Base-by-base conservation (phyloP, 1,284 basidiomycete species). In the Malassezia arunalokei region DNA sequence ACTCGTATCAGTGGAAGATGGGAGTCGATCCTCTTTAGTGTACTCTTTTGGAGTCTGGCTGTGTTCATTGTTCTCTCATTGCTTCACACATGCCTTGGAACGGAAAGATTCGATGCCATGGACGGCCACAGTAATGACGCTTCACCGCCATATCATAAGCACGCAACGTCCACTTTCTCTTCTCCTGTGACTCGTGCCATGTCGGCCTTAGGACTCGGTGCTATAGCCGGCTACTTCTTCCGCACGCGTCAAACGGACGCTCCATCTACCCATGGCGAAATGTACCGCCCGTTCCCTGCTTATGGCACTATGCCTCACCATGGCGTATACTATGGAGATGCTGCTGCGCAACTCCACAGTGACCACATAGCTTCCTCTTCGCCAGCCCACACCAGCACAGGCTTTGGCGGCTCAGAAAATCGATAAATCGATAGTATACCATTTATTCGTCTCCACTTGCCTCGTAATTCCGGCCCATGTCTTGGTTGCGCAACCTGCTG, bases 241-340 rank as follows among this genome's bases (percentile, higher is more conserved):
- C 35, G 33, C 15, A 28, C 44, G 3, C 9, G 33, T n/a, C 20
- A 24, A 3, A 20, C 14, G 15, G 33, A 12, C 14, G 3, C 7
- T 17, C 31, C 15, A 5, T 28, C 33, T 8, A 47, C 37, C 12
- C 28, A 20, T 2, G 20, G 38, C 30, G 35, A 47, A 1, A 24
- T 20, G 28, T 47, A 47, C 27, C 32, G 17, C 24, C 44, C 44
- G 20, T 47, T 47, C 43, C 43, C 40, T n/a, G 30, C 31, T 9
- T 52, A 52, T 28, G 51, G 51, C 6, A 52, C 45, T 5, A 47
- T 52, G 51, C 39, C 38, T 7, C 40, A 31, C n/a, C 40, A 47
- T 15, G 51, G 51, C 8, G 43, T 45, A 6, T 51, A 51, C 31
- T 45, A 47, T 20, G 43, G 43, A 35, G 38, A 42, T 30, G 44